Evolutionary conservation across 1,284 basidiomycete genomes (phyloP).

Genomic region (Somion occarium): DNA sequence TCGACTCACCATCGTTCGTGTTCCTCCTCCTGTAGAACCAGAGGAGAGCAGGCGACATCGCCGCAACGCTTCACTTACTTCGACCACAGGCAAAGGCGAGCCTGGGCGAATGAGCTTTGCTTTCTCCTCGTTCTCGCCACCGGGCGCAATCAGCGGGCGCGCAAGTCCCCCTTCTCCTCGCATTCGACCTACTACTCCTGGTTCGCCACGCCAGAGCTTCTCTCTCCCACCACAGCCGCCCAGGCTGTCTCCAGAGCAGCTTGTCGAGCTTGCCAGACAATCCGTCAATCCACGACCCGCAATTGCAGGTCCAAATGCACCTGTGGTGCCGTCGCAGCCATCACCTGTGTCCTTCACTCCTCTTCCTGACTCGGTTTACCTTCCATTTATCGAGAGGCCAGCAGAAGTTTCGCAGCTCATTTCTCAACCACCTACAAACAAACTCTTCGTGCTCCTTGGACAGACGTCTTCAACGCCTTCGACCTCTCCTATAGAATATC

Average conservation of each 20-base stretch:
- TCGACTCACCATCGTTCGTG: conserved; percentile 70
- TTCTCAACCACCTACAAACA: conserved; percentile 54
- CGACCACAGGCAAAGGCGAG: conserved; percentile 22
- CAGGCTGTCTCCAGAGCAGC: conserved; percentile 57
- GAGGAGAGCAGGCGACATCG: conserved; percentile 24
- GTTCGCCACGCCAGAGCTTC: conserved; percentile 18
- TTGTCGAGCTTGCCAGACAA: conserved; percentile 59
- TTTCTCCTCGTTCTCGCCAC: conserved; percentile 49
- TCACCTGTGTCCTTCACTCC: conserved; percentile 60
- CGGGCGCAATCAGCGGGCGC: conserved; percentile 17
- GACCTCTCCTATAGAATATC: background rate
- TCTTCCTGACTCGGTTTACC: conserved; percentile 62
- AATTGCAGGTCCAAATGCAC: conserved; percentile 11
- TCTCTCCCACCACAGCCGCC: conserved; percentile 23
- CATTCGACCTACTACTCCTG: conserved; percentile 24
- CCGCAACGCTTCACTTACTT: conserved; percentile 29
- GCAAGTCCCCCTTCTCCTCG: conserved; percentile 26
- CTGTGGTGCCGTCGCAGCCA: conserved; percentile 21
- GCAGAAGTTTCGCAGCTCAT: conserved; percentile 61
- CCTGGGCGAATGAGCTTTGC: conserved; percentile 56
- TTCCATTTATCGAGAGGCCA: conserved; percentile 74
- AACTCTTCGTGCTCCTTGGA: conserved; percentile 62
- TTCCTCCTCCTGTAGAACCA: conserved; percentile 32
- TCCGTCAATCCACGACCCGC: conserved; percentile 43
- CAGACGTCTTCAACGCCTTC: conserved; percentile 51